Evolutionary conservation across 2,329 filamentous ascomycete genomes (phyloP).

Genomic region (Cladosporium colombiae): DNA sequence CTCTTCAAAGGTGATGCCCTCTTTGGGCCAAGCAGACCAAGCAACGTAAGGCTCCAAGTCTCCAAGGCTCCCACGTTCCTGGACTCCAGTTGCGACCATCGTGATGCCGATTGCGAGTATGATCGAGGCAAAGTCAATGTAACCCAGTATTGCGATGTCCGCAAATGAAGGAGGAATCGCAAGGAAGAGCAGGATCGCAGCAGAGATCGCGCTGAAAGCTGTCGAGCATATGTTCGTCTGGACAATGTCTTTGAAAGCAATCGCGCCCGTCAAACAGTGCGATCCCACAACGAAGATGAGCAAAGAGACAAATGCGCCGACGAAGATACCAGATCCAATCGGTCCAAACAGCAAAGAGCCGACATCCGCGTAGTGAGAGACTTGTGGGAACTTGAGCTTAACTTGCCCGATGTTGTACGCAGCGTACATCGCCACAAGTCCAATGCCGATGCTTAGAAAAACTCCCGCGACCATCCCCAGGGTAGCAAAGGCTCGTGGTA

Average conservation of each 20-base stretch:
- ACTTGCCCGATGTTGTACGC: slow-evolving; percentile 17
- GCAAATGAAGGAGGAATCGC: slow-evolving; percentile 16
- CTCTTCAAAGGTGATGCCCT: slow-evolving; percentile 45
- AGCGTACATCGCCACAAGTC: slow-evolving; percentile 17
- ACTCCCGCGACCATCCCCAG: slow-evolving; percentile 16
- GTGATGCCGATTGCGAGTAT: slow-evolving; percentile 16
- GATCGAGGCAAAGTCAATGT: slow-evolving; percentile 18
- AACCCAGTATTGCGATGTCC: slow-evolving; percentile 13
- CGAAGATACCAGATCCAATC: slow-evolving; percentile 8
- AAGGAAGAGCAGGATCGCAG: slow-evolving; percentile 9
- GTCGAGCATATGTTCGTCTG: slow-evolving; percentile 15
- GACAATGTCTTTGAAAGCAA: slow-evolving; percentile 14
- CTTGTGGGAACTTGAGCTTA: slow-evolving; percentile 14
- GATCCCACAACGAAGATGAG: slow-evolving; percentile 18
- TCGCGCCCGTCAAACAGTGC: slow-evolving; percentile 15
- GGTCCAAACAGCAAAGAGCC: slow-evolving; percentile 14
- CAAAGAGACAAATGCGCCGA: slow-evolving; percentile 14
- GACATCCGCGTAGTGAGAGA: slow-evolving; percentile 15
- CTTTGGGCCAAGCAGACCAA: slow-evolving; percentile 32
- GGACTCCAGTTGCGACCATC: slow-evolving; percentile 16
- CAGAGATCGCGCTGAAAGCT: slow-evolving; percentile 14
- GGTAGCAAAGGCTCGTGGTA: slow-evolving; percentile 15
- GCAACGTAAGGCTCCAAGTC: slow-evolving; percentile 18
- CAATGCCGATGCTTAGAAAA: slow-evolving; percentile 16
- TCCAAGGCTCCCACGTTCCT: slow-evolving; percentile 5